Evolutionary conservation across 805 yeast genomes (phyloP), one percentile per base, ranked within the genome.

Genomic region (Saturnispora dispora): DNA sequence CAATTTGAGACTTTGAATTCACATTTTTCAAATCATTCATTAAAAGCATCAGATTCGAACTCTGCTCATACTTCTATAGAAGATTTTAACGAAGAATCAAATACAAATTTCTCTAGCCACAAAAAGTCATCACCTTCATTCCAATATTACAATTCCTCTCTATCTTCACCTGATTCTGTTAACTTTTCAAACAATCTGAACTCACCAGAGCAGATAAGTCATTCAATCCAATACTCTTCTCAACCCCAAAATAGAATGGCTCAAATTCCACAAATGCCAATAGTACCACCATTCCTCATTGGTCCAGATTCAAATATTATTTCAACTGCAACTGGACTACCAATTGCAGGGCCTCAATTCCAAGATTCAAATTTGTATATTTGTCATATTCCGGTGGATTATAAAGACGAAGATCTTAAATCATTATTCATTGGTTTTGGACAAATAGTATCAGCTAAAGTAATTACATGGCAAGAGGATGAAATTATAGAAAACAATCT

Each of bases 311-410:
- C 66, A 17, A 64, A 60, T 45, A 39, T 59, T 37, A 59, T 60
- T 27, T 57, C 64, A 18, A 60, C 68, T 18, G 46, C 62, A 6
- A 58, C 66, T 5, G 68, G 75, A n/a, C 60, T 70, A 50, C 66
- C 74, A 17, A 59, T 72, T 8, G 74, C 76, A 3, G 75, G 76
- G 0, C 75, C 76, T 8, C 66, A 69, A 49, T 76, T 70, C 57
- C 88, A 82, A 62, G 88, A 83, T 58, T 79, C 88, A 5, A 86
- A 86, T 64, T 71, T 86, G 44, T 86, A 85, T 61, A 81, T 86
- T 35, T 83, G 81, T 54, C 79, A 81, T 60, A 66, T 86, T 39
- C 83, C 86, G 5, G 57, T 72, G 11, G 56, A 70, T 4, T 77
- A 82, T 63, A 71, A 69, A 48, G 88, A 85, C 63, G 70, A 75